A percentile compares a stretch with the other conserved stretches of the same genome.
Evolutionary conservation across 192 early-diverging fungal species (phyloP).

Genomic region (Funneliformis mosseae): DNA sequence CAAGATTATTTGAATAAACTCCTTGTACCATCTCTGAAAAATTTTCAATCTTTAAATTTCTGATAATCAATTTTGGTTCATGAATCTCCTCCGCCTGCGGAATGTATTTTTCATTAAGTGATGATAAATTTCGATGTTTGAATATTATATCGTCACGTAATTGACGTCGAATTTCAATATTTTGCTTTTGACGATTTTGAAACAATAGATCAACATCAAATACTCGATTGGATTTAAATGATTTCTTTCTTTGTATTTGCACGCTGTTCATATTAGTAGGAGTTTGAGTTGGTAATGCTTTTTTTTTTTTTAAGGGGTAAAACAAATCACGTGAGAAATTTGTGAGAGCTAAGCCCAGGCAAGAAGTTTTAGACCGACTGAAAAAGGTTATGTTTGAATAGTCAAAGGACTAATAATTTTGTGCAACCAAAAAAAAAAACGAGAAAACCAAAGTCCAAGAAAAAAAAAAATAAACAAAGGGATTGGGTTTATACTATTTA

Average conservation of each 20-base stretch:
- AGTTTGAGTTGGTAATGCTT: too few relatives aligned
- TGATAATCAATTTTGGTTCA: neutral
- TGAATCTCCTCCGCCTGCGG: neutral
- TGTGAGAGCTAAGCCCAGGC: too few relatives aligned
- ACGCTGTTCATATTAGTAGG: neutral
- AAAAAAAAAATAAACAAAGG: too few relatives aligned
- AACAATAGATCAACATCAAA: slow-evolving; percentile 51
- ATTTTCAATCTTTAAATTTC: slow-evolving; percentile 32
- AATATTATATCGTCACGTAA: slow-evolving; percentile 50
- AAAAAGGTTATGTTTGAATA: too few relatives aligned
- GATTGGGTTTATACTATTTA: too few relatives aligned
- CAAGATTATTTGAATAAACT: slow-evolving; percentile 47
- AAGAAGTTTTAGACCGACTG: too few relatives aligned
- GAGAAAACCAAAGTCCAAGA: too few relatives aligned
- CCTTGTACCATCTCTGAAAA: slow-evolving; percentile 36
- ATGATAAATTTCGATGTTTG: slow-evolving; percentile 51
- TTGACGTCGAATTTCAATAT: slow-evolving; percentile 53
- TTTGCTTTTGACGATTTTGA: slow-evolving; percentile 47
- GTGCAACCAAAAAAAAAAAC: too few relatives aligned
- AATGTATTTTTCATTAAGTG: neutral
- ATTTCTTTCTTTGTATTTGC: slow-evolving; percentile 32
- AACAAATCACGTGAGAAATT: too few relatives aligned
- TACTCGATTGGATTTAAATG: slow-evolving; percentile 70
- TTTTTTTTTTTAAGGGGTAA: too few relatives aligned
- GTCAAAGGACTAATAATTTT: too few relatives aligned